Evolutionary conservation across 352 stramenopile species (phyloP).

Genomic region (Saprolegnia diclina): DNA sequence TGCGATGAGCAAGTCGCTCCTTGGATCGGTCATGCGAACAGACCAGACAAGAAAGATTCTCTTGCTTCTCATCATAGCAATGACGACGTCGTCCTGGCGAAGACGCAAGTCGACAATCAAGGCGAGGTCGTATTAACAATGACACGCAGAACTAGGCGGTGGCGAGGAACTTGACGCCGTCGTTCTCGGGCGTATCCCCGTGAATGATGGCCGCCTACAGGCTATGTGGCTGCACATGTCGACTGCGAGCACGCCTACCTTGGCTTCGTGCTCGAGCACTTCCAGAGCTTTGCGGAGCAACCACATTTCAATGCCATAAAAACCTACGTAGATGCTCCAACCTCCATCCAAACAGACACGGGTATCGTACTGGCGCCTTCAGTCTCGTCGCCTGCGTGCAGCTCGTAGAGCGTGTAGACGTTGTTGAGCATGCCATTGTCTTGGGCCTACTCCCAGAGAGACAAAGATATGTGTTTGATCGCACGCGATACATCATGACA

Average conservation of each 20-base stretch:
- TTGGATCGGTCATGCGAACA: too few species aligned
- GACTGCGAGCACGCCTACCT: conserved; percentile 33
- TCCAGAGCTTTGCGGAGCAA: conserved; percentile 67
- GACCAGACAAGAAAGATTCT: too few species aligned
- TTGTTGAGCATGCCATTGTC: conserved; percentile 71
- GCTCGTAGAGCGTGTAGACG: conserved; percentile 80
- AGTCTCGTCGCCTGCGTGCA: conserved; percentile 79
- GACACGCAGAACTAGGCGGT: conserved; percentile 36
- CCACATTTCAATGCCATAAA: conserved; percentile 82
- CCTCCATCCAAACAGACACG: background rate
- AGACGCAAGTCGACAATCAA: too few species aligned
- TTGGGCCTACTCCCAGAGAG: conserved; percentile 39
- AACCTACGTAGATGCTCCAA: conserved; percentile 32
- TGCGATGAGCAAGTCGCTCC: too few species aligned
- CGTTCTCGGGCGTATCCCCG: conserved; percentile 74
- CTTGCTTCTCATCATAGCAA: too few species aligned
- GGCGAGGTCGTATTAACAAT: background rate
- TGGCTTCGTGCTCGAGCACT: conserved; percentile 69
- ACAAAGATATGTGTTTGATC: too few species aligned
- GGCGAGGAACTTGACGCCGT: conserved; percentile 80
- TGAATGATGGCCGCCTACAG: conserved; percentile 64
- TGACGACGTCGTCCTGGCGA: too few species aligned
- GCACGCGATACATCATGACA: conserved; percentile 14
- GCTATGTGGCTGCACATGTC: background rate
- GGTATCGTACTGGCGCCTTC: conserved; percentile 52